Evolutionary conservation across 257 asterid genomes (phyloP), one percentile per base, ranked within the genome.

Genomic region (Solanum sejunctum): DNA sequence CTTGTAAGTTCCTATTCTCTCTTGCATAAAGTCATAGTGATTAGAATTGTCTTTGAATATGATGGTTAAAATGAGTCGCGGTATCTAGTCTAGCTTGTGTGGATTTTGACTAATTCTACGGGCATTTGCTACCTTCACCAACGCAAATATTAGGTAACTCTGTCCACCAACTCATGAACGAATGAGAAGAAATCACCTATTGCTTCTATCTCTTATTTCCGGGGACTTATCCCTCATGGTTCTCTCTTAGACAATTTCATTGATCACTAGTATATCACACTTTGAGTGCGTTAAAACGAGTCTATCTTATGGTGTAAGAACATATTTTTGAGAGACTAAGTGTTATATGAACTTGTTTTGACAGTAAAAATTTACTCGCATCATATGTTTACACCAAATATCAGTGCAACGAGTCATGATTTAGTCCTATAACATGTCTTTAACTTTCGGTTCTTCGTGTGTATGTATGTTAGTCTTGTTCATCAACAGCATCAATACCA

Each of bases 401-500:
- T 0, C 20, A 16, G 3, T 58, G 13, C 12, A 18, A 70, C 2
- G 4, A 12, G 66, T 63, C 39, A 63, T 63, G 70, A 63, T 16
- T 63, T 63, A 23, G 2, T 63, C 17, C 15, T 63, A 1, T 2
- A 2, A 23, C 23, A 49, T 75, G 45, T 13, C 82, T 49, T 63
- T 51, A 77, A 77, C 51, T 69, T 77, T 10, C n/a, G 51, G 12
- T 9, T 7, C 15, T 49, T 75, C 23, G 3, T 77, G 12, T 13
- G 26, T 85, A 0, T 64, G 73, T 32, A 26, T 47, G 86, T 54
- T 90, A 95, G 95, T 92, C 95, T n/a, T 63, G 54, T 60, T 90
- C 87, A 51, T 89, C 88, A 87, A 89, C 98, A 57, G 93, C 86
- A 5, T 91, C 98, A 0, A 91, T 95, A 23, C 98, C 97, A 12